phyloP scores from a whole-genome alignment of 2,329 filamentous ascomycete species.

The Trichophaea hybrida region DNA sequence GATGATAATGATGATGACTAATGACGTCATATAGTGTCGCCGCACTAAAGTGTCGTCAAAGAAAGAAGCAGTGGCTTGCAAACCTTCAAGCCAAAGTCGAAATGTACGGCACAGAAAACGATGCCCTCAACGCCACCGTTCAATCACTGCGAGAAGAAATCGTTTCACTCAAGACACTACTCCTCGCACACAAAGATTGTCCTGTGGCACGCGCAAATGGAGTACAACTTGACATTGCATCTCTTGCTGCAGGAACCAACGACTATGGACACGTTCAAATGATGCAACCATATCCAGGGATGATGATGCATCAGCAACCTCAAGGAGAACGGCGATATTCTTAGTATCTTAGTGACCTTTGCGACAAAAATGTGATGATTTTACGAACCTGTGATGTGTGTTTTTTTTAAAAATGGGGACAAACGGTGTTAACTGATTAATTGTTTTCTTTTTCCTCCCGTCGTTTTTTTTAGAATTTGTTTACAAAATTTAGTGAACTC shows the following conservation, averaged over 20 bases:
- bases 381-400: neutral
- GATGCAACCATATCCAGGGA: neutral
- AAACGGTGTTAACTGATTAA: neutral
- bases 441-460: neutral
- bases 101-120: conserved; percentile 81
- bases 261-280: conserved; percentile 1
- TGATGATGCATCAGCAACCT: conserved; percentile 4
- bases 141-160: conserved; percentile 79
- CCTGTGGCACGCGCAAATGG: conserved; percentile 52
- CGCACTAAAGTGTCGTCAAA: conserved; percentile 87
- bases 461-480: neutral
- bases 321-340: neutral
- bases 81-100: conserved; percentile 93
- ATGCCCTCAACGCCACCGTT: conserved; percentile 69
- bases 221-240: conserved; percentile 5
- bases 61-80: conserved; percentile 97
- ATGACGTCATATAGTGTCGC: conserved; percentile 53
- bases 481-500: neutral
- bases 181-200: conserved; percentile 92
- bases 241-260: neutral
- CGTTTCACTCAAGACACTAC: conserved; percentile 80
- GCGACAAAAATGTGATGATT: neutral
- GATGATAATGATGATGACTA: neutral
- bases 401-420: neutral
- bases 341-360: neutral